phyloP scores from a whole-genome alignment of 2,329 filamentous ascomycete genomes.

The Xylariaceae sp. region DNA sequence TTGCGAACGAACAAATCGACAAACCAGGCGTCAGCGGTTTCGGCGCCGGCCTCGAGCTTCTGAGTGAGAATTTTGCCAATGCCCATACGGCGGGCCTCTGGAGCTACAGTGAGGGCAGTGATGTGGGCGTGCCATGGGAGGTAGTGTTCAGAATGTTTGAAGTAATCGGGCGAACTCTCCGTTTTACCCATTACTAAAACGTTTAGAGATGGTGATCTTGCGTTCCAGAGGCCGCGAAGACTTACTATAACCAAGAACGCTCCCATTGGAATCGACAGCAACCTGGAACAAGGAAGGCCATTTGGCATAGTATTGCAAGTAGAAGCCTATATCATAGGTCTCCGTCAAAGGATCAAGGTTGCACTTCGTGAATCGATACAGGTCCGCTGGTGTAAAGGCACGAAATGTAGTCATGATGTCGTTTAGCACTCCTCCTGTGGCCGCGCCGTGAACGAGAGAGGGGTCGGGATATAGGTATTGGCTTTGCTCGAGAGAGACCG shows the following conservation, averaged over 20 bases:
- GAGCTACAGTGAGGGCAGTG: slow-evolving; percentile 88
- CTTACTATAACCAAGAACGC: slow-evolving; percentile 91
- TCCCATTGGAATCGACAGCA: slow-evolving; percentile 78
- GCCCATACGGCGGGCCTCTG: slow-evolving; percentile 77
- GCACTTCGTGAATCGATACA: slow-evolving; percentile 86
- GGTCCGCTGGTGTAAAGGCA: slow-evolving; percentile 76
- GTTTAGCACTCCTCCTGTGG: not conserved
- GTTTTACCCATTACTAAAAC: slow-evolving; percentile 88
- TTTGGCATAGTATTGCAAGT: slow-evolving; percentile 90
- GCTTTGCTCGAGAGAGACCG: not conserved
- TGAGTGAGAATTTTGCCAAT: slow-evolving; percentile 80
- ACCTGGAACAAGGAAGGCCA: slow-evolving; percentile 95
- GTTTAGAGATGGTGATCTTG: slow-evolving; percentile 25
- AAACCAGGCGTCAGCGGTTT: slow-evolving; percentile 85
- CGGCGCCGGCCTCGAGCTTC: slow-evolving; percentile 75
- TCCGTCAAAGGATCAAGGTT: slow-evolving; percentile 97
- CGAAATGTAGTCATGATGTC: slow-evolving; percentile 73
- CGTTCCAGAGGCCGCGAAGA: slow-evolving; percentile 18
- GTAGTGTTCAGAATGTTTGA: slow-evolving; percentile 77
- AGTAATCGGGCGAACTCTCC: slow-evolving; percentile 75
- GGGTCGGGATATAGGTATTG: not conserved
- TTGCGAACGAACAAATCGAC: slow-evolving; percentile 90
- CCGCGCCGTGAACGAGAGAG: not conserved
- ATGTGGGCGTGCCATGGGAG: slow-evolving; percentile 99
- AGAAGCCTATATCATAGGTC: slow-evolving; percentile 93